These are phyloP conservation scores for Eucalyptus leucophloia DNA, from an alignment of 345 rosid genomes.

Conservation along the genomic window DNA sequence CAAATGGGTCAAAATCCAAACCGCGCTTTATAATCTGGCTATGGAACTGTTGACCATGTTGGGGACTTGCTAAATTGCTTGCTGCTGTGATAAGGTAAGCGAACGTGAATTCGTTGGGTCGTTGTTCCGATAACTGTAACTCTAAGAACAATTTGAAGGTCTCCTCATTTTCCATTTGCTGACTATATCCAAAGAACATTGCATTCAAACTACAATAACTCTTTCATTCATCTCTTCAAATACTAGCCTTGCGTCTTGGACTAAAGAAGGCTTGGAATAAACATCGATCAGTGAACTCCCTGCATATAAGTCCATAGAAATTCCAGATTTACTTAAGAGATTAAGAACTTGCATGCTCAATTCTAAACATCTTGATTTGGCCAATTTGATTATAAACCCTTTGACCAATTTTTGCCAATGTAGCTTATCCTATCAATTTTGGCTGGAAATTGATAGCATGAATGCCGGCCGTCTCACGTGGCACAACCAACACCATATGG, in stretches of 20 bases:
- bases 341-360: conserved; percentile 57
- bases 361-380: not conserved
- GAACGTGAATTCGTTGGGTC: conserved; percentile 52
- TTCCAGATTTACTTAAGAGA: conserved; percentile 39
- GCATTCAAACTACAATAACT: conserved; percentile 70
- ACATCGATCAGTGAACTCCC: conserved; percentile 57
- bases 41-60: conserved; percentile 52
- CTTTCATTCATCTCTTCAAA: conserved; percentile 52
- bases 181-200: conserved; percentile 53
- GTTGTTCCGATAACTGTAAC: conserved; percentile 32
- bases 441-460: too few relatives aligned
- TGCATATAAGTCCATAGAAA: conserved; percentile 21
- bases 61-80: conserved; percentile 51
- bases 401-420: too few relatives aligned
- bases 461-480: too few relatives aligned
- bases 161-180: conserved; percentile 44
- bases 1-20: conserved; percentile 32
- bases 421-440: too few relatives aligned
- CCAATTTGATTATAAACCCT: too few relatives aligned
- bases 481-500: accelerated
- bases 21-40: conserved; percentile 30
- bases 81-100: conserved; percentile 49
- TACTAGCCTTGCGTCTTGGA: conserved; percentile 43
- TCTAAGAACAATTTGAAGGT: conserved; percentile 43
- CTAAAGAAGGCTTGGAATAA: conserved; percentile 44